phyloP scores from a whole-genome alignment of 2,329 filamentous ascomycete genomes.

The Trichoderma oligosporum region DNA sequence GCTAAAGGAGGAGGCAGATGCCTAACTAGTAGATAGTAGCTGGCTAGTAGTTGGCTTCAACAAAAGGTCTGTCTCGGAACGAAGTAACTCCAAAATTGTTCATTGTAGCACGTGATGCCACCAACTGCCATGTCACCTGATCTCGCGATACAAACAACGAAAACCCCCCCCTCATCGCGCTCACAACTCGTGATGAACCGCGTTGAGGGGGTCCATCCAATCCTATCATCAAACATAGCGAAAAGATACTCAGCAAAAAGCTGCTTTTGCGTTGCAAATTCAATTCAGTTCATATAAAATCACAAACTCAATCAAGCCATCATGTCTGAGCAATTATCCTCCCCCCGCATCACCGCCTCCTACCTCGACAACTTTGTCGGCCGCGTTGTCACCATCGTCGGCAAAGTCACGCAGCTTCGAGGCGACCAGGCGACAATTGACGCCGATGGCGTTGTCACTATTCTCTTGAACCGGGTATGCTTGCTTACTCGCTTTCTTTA shows the following conservation, averaged over 20 bases:
- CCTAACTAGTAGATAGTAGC: background rate
- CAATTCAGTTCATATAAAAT: too few relatives aligned
- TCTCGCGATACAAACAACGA: conserved; percentile 7
- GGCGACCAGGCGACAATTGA: conserved; percentile 80
- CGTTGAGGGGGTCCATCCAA: background rate
- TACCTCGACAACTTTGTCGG: conserved; percentile 74
- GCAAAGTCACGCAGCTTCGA: conserved; percentile 76
- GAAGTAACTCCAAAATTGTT: too few relatives aligned
- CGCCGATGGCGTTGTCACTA: conserved; percentile 70
- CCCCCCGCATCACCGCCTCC: conserved; percentile 77
- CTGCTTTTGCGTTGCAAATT: too few relatives aligned
- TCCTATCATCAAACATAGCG: background rate
- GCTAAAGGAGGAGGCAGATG: background rate
- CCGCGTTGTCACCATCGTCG: conserved; percentile 77
- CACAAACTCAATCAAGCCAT: background rate
- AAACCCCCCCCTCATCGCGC: conserved; percentile 1
- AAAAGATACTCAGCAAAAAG: too few relatives aligned
- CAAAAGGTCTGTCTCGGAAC: too few relatives aligned
- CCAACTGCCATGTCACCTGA: conserved; percentile 11
- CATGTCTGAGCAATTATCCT: conserved; percentile 65
- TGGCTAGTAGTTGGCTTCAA: too few relatives aligned
- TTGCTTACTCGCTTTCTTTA: background rate
- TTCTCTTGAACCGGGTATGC: conserved; percentile 68
- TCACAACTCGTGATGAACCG: conserved; percentile 6
- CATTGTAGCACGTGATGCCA: conserved; percentile 1